Evolutionary conservation across 1,139 yeast genomes (phyloP).

Genomic region (Debaryomyces udenii): DNA sequence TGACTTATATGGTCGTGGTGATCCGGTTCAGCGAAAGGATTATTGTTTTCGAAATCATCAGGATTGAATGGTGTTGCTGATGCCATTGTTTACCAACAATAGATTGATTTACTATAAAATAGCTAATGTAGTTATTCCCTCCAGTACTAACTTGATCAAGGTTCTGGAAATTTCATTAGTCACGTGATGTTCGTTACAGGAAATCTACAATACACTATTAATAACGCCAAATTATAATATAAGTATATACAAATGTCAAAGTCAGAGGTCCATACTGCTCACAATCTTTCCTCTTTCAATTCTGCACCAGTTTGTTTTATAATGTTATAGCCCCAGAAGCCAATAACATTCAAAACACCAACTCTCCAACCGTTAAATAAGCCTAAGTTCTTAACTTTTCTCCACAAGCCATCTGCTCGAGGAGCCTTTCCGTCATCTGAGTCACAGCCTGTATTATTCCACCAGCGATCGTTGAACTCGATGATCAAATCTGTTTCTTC

Average conservation of each 20-base stretch:
- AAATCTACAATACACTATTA: too few species aligned
- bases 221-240: background rate
- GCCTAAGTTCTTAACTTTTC: constrained; percentile 31
- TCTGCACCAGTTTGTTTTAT: constrained; percentile 55
- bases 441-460: constrained; percentile 15
- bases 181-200: constrained; percentile 4
- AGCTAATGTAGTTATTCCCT: too few species aligned
- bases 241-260: constrained; percentile 8
- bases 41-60: constrained; percentile 66
- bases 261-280: constrained; percentile 5
- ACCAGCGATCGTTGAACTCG: constrained; percentile 37
- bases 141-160: too few species aligned
- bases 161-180: background rate
- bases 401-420: constrained; percentile 15
- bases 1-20: constrained; percentile 3
- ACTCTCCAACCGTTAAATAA: constrained; percentile 93
- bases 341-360: constrained; percentile 74
- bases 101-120: constrained; percentile 1
- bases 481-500: constrained; percentile 55
- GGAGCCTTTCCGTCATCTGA: constrained; percentile 14
- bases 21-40: constrained; percentile 50
- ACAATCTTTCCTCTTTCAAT: constrained; percentile 43
- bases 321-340: constrained; percentile 81
- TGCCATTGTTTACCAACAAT: constrained; percentile 36
- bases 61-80: constrained; percentile 65